Percentiles rank a stretch among this genome's conserved stretches.
Evolutionary conservation across 139 green algal species (phyloP).

Genomic region (Desmodesmus armatus): DNA sequence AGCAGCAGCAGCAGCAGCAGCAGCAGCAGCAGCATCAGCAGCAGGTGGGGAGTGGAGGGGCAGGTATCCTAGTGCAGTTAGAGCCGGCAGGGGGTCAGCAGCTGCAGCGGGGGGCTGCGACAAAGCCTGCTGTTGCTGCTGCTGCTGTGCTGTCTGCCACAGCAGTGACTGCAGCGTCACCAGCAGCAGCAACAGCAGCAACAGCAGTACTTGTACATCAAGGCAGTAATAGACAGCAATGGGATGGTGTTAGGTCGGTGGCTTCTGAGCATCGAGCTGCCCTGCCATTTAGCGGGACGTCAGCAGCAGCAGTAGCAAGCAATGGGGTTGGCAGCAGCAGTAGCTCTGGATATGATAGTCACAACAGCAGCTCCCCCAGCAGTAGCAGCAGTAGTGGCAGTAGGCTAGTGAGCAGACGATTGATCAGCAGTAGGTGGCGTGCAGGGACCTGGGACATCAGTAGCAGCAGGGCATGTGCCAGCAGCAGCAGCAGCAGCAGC

Average conservation of each 20-base stretch:
- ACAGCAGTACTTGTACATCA: neutral
- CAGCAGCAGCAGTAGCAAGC: conserved; percentile 10
- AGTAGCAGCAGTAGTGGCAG: too few relatives aligned
- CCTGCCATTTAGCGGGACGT: neutral
- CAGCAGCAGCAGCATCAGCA: neutral
- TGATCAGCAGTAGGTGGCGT: too few relatives aligned
- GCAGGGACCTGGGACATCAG: too few relatives aligned
- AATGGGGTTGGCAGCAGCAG: neutral
- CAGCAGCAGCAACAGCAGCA: neutral
- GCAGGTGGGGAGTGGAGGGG: neutral
- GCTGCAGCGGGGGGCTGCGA: neutral
- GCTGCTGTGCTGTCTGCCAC: neutral
- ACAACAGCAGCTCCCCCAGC: neutral
- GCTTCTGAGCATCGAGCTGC: neutral
- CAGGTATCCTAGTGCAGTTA: neutral
- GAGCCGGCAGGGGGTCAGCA: neutral
- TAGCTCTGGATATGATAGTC: neutral
- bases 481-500: too few relatives aligned
- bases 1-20: neutral
- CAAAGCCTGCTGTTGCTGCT: neutral
- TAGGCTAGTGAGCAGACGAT: too few relatives aligned
- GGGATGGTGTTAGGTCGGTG: too few relatives aligned
- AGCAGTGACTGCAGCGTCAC: neutral
- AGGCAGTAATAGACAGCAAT: conserved; percentile 16
- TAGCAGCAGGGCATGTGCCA: too few relatives aligned